Evolutionary conservation across 148 eudicot species (phyloP).

Genomic region (Tetragonia tetragonoides): DNA sequence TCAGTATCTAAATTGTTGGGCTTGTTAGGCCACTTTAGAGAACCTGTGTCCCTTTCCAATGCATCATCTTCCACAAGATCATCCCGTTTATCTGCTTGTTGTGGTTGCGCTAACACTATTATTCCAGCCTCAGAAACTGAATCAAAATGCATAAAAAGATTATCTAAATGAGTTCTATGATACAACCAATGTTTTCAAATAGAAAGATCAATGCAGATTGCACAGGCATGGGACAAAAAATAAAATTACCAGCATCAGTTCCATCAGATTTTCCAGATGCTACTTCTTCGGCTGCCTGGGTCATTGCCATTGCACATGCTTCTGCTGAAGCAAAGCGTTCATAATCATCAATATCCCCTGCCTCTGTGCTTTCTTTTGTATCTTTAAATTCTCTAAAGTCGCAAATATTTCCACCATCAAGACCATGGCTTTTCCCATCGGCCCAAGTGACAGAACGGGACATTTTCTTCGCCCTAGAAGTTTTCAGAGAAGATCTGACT

Average conservation of each 20-base stretch:
- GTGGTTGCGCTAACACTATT: slow-evolving; percentile 50
- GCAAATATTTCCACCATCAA: slow-evolving; percentile 40
- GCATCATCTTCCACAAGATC: slow-evolving; percentile 29
- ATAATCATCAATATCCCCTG: slow-evolving; percentile 34
- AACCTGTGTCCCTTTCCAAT: slow-evolving; percentile 38
- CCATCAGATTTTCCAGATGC: slow-evolving; percentile 58
- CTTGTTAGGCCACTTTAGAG: slow-evolving; percentile 63
- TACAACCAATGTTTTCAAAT: slow-evolving; percentile 6
- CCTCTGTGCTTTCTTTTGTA: slow-evolving; percentile 24
- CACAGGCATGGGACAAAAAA: background rate
- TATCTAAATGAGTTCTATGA: background rate
- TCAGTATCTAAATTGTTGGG: slow-evolving; percentile 50
- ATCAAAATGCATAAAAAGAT: slow-evolving; percentile 6
- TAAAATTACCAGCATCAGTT: slow-evolving; percentile 59
- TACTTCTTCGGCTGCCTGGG: slow-evolving; percentile 85
- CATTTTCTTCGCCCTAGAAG: slow-evolving; percentile 41
- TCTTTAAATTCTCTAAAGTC: slow-evolving; percentile 41
- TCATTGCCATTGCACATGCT: slow-evolving; percentile 78
- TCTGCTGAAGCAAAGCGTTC: slow-evolving; percentile 70
- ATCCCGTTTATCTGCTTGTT: slow-evolving; percentile 33
- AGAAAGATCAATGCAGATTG: slow-evolving; percentile 4
- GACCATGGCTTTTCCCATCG: slow-evolving; percentile 49
- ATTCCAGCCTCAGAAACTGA: slow-evolving; percentile 85
- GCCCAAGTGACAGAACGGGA: slow-evolving; percentile 86
- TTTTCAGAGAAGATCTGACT: slow-evolving; percentile 57